phyloP scores from a whole-genome alignment of 495 filamentous ascomycete species.

The Bombardia bombarda region DNA sequence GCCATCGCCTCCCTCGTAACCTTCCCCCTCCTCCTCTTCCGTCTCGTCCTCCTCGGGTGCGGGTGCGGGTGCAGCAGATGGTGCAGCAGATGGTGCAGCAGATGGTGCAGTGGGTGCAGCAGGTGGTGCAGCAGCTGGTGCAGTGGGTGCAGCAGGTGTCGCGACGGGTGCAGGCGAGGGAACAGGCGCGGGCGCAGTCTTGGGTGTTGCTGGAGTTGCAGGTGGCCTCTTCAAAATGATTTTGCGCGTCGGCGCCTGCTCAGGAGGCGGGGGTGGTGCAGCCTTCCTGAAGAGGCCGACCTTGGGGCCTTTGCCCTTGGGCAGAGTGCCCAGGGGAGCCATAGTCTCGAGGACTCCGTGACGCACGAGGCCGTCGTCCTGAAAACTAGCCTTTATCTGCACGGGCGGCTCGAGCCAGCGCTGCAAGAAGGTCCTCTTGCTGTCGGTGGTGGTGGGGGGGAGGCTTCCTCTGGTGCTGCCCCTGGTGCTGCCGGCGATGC shows the following conservation, averaged over 20 bases:
- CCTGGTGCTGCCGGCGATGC: background rate
- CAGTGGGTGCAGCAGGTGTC: background rate
- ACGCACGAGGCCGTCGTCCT: slow-evolving; percentile 54
- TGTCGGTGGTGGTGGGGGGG: slow-evolving; percentile 14
- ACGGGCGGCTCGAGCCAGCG: slow-evolving; percentile 67
- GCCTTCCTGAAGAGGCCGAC: slow-evolving; percentile 35
- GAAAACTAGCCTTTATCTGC: slow-evolving; percentile 60
- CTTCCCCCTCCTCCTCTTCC: slow-evolving; percentile 19
- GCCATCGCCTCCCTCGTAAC: slow-evolving; percentile 2
- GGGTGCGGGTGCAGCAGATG: too few relatives aligned
- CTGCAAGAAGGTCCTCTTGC: slow-evolving; percentile 34
- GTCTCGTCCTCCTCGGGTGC: slow-evolving; percentile 26
- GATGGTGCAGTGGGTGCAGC: too few relatives aligned
- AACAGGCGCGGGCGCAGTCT: slow-evolving; percentile 1
- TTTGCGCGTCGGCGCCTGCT: slow-evolving; percentile 20
- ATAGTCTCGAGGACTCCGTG: slow-evolving; percentile 62
- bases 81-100: too few relatives aligned
- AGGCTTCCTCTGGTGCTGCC: background rate
- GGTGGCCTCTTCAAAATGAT: slow-evolving; percentile 34
- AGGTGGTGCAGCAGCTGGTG: background rate
- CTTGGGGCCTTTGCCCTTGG: too few relatives aligned
- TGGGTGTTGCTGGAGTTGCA: slow-evolving; percentile 6
- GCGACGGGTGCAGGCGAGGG: slow-evolving; percentile 1
- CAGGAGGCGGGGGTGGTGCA: slow-evolving; percentile 10
- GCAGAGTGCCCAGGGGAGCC: slow-evolving; percentile 58